These are phyloP conservation scores for Lachnellula suecica DNA, from an alignment of 2,329 filamentous ascomycete genomes.

Conservation along the genomic window DNA sequence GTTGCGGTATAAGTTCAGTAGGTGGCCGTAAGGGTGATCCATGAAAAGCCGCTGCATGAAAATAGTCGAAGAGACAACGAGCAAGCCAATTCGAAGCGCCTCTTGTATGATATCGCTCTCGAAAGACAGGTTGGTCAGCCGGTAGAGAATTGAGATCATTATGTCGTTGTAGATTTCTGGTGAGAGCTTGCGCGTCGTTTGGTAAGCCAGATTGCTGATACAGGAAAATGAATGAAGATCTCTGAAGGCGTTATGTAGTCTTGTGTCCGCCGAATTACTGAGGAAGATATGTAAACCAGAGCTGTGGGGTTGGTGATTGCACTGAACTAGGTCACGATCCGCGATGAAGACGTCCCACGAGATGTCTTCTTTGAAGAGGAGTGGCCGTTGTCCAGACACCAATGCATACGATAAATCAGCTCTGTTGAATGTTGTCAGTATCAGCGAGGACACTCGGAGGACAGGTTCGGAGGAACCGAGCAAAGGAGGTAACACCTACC, in stretches of 20 bases:
- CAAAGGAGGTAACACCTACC: conserved; percentile 17
- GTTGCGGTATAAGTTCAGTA: not conserved
- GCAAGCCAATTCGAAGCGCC: not conserved
- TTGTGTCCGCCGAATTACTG: not conserved
- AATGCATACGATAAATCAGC: conserved; percentile 13
- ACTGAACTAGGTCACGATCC: conserved; percentile 12
- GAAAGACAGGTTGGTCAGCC: not conserved
- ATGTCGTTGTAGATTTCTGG: not conserved
- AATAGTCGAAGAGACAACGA: not conserved
- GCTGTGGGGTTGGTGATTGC: not conserved
- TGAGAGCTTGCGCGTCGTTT: not conserved
- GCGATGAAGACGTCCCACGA: conserved; percentile 17
- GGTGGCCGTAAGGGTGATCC: not conserved
- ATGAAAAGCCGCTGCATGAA: not conserved
- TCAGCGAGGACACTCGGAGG: not conserved
- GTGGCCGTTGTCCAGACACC: not conserved
- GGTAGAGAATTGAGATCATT: not conserved
- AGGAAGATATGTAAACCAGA: not conserved
- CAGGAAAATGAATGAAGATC: not conserved
- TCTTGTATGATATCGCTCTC: not conserved
- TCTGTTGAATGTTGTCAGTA: conserved; percentile 27
- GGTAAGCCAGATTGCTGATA: not conserved
- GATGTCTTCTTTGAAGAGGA: conserved; percentile 2
- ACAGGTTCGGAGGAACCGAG: not conserved
- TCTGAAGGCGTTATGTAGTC: not conserved